Percentiles rank a stretch among this genome's conserved stretches.
phyloP scores from a whole-genome alignment of 1,139 yeast genomes.

The Barnettozyma hawaiiensis region DNA sequence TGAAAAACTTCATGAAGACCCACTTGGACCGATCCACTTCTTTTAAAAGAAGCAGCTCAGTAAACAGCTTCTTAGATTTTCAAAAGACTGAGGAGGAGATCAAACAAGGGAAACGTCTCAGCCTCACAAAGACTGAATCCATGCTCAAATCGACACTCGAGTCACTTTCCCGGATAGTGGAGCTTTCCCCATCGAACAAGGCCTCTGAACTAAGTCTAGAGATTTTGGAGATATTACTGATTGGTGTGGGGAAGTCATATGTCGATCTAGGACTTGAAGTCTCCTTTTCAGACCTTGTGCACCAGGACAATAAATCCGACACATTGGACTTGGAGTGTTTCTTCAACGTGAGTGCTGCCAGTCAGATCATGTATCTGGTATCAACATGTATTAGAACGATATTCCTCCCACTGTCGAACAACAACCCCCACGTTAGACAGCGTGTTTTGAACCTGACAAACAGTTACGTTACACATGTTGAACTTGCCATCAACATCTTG shows the following conservation, averaged over 20 bases:
- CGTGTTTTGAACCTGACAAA: conserved; percentile 63
- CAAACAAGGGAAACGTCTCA: conserved; percentile 28
- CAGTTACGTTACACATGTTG: conserved; percentile 61
- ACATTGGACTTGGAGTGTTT: conserved; percentile 42
- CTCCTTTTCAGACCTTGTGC: conserved; percentile 43
- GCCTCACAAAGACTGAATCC: conserved; percentile 49
- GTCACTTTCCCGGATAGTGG: conserved; percentile 72
- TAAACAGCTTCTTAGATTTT: conserved; percentile 8
- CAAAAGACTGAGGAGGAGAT: conserved; percentile 9
- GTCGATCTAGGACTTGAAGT: conserved; percentile 73
- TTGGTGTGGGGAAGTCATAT: conserved; percentile 69
- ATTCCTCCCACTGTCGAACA: conserved; percentile 65
- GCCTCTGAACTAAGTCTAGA: conserved; percentile 56
- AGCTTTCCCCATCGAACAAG: conserved; percentile 59
- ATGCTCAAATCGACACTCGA: conserved; percentile 73
- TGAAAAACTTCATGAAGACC: conserved; percentile 35
- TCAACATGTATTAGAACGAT: conserved; percentile 70
- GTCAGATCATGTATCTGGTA: conserved; percentile 59
- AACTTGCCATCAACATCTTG: conserved; percentile 62
- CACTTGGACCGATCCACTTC: conserved; percentile 36
- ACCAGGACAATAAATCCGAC: conserved; percentile 31
- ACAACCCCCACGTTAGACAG: conserved; percentile 55
- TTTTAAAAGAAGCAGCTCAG: conserved; percentile 23
- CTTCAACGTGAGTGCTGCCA: conserved; percentile 47
- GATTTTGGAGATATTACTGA: conserved; percentile 58